These are phyloP conservation scores for Hapsidospora chrysogenum DNA, from an alignment of 495 filamentous ascomycete genomes.

Conservation along the genomic window DNA sequence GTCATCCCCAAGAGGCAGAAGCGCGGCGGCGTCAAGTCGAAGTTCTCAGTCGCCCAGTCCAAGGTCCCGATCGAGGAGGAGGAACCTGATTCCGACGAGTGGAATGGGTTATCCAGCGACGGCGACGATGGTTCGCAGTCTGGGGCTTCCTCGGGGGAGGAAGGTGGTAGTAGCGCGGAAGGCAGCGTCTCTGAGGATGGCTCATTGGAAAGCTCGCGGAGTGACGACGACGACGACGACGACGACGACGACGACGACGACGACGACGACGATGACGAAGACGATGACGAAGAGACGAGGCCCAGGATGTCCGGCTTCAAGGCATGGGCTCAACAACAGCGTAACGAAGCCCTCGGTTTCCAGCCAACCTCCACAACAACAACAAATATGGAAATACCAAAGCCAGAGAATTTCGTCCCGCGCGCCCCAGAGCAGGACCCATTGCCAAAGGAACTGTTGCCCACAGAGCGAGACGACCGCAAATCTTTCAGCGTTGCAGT, in stretches of 20 bases:
- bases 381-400: slow-evolving; percentile 21
- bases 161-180: slow-evolving; percentile 5
- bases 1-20: slow-evolving; percentile 55
- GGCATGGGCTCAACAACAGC: slow-evolving; percentile 72
- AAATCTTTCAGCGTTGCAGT: slow-evolving; percentile 68
- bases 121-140: slow-evolving; percentile 7
- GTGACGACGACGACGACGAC: slow-evolving; percentile 15
- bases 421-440: slow-evolving; percentile 56
- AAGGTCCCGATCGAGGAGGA: slow-evolving; percentile 4
- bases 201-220: slow-evolving; percentile 7
- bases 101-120: slow-evolving; percentile 18
- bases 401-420: slow-evolving; percentile 35
- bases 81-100: slow-evolving; percentile 15
- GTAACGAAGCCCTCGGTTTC: slow-evolving; percentile 53
- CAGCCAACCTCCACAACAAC: slow-evolving; percentile 14
- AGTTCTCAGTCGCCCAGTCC: slow-evolving; percentile 16
- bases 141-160: slow-evolving; percentile 10
- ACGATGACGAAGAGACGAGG: slow-evolving; percentile 13
- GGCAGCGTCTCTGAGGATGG: slow-evolving; percentile 6
- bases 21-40: slow-evolving; percentile 33
- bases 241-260: slow-evolving; percentile 16
- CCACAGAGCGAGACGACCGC: slow-evolving; percentile 41
- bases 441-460: slow-evolving; percentile 54
- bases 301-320: slow-evolving; percentile 66
- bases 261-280: slow-evolving; percentile 8